Evolutionary conservation across 75 land plant genomes (phyloP).

Genomic region (Cryptomeria japonica): DNA sequence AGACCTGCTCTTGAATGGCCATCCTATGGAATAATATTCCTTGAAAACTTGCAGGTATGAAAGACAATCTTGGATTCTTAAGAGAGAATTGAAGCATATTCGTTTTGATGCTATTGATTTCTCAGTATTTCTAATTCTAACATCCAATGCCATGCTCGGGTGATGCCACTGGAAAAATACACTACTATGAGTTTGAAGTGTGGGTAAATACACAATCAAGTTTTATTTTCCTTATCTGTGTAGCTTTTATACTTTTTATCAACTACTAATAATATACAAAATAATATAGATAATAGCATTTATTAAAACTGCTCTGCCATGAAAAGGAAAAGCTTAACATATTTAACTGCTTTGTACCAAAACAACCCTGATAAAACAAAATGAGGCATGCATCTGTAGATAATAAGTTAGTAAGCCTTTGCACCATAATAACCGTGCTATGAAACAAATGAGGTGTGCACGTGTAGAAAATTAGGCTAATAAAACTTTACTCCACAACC

Average conservation of each 20-base stretch:
- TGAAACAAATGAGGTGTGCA: no score
- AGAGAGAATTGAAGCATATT: neutral
- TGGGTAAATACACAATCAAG: neutral
- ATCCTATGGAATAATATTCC: constrained; percentile 58
- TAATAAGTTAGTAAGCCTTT: neutral
- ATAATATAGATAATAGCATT: neutral
- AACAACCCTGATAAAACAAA: neutral
- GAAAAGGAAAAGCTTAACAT: neutral
- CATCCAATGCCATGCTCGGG: neutral
- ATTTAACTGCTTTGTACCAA: neutral
- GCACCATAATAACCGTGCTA: no score
- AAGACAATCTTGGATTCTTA: neutral
- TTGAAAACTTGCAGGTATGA: constrained; percentile 76
- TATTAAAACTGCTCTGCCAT: neutral
- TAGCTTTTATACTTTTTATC: neutral
- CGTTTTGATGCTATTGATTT: neutral
- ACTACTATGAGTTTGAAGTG: neutral
- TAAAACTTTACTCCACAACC: no score
- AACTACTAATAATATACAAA: neutral
- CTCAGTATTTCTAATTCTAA: neutral
- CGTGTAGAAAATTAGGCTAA: no score
- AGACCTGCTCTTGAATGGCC: constrained; percentile 84
- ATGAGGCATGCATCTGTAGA: neutral
- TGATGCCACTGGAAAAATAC: neutral
- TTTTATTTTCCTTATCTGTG: neutral